These are phyloP conservation scores for Fusarium xylarioides DNA, from an alignment of 2,329 filamentous ascomycete species.

Conservation along the genomic window DNA sequence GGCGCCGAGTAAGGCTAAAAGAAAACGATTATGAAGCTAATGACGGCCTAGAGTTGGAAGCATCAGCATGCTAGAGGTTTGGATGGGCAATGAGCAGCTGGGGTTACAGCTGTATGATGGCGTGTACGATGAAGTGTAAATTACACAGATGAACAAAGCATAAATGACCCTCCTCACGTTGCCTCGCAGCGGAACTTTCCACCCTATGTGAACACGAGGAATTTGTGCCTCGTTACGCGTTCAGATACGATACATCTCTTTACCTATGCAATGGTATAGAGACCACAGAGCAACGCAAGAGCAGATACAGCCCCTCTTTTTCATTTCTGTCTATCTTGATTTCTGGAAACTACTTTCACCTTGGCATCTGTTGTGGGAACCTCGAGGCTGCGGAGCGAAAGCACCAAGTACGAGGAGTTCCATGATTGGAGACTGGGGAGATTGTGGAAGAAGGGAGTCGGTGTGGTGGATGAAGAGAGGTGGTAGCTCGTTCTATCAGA, in stretches of 20 bases:
- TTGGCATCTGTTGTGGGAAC: not conserved
- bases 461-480: conserved; percentile 1
- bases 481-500: conserved; percentile 69
- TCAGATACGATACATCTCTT: conserved; percentile 72
- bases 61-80: conserved; percentile 6
- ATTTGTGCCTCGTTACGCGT: conserved; percentile 53
- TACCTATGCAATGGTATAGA: conserved; percentile 62
- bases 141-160: conserved; percentile 39
- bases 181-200: conserved; percentile 15
- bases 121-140: conserved; percentile 41
- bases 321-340: not conserved
- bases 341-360: not conserved
- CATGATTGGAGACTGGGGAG: not conserved
- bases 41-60: conserved; percentile 16
- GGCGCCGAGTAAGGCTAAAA: conserved; percentile 45
- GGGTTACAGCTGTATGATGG: conserved; percentile 23
- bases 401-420: conserved; percentile 42
- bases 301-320: conserved; percentile 45
- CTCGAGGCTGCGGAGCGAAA: conserved; percentile 42
- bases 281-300: conserved; percentile 72
- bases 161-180: conserved; percentile 43
- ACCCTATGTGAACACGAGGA: not conserved
- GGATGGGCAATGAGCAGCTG: conserved; percentile 9
- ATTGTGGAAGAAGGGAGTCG: conserved; percentile 32
- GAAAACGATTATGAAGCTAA: conserved; percentile 13